phyloP scores from a whole-genome alignment of 164 flowering plant genomes.

The Kalanchoe fedtschenkoi region DNA sequence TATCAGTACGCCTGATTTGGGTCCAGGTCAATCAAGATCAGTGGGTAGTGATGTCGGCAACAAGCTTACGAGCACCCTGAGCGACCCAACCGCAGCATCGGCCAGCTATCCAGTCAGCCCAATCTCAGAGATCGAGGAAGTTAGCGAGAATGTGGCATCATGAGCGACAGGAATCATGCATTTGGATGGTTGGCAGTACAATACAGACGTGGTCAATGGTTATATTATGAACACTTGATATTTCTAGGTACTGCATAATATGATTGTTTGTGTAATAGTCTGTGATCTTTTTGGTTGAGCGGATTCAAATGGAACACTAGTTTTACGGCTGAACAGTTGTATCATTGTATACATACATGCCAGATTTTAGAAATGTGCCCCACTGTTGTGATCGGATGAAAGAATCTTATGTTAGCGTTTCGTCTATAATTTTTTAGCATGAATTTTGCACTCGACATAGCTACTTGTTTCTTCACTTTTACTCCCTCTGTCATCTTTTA shows the following conservation, averaged over 20 bases:
- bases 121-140: not conserved
- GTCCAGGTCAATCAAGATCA: slow-evolving; percentile 12
- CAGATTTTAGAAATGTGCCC: not conserved
- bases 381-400: too few relatives aligned
- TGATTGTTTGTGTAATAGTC: too few relatives aligned
- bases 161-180: not conserved
- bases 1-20: slow-evolving; percentile 14
- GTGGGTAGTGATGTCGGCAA: slow-evolving; percentile 10
- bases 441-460: too few relatives aligned
- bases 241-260: too few relatives aligned
- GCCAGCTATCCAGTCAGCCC: not conserved
- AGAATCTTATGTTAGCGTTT: too few relatives aligned
- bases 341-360: too few relatives aligned
- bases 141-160: not conserved
- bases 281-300: not conserved
- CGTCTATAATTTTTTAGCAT: too few relatives aligned
- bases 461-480: too few relatives aligned
- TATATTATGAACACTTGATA: too few relatives aligned
- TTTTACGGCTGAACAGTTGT: not conserved
- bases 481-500: too few relatives aligned
- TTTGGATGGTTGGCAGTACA: not conserved
- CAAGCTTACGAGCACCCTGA: slow-evolving; percentile 2
- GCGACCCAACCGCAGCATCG: slow-evolving; percentile 4
- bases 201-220: too few relatives aligned
- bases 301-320: not conserved